Percentiles rank a stretch among this genome's conserved stretches.
Evolutionary conservation across 2,329 filamentous ascomycete genomes (phyloP).

Genomic region (Exophiala xenobiotica): DNA sequence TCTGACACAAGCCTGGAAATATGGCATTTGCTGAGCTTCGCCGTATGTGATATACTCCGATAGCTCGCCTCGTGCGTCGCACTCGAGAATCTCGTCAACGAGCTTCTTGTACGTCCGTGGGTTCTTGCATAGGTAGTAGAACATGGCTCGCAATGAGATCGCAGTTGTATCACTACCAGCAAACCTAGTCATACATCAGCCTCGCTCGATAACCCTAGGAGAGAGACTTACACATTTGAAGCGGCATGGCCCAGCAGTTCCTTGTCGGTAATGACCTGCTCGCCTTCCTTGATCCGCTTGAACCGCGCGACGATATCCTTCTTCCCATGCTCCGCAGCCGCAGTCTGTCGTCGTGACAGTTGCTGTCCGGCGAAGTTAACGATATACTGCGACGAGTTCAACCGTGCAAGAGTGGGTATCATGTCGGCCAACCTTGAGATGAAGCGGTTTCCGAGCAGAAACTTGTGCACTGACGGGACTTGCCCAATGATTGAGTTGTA

Average conservation of each 20-base stretch:
- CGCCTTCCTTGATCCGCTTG: conserved; percentile 18
- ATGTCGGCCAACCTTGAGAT: conserved; percentile 13
- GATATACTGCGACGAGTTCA: conserved; percentile 20
- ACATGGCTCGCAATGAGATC: conserved; percentile 30
- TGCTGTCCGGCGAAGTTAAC: conserved; percentile 24
- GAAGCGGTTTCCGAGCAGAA: conserved; percentile 14
- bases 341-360: conserved; percentile 12
- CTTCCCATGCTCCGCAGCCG: conserved; percentile 10
- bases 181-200: conserved; percentile 12
- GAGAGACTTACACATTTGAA: conserved; percentile 20
- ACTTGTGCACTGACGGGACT: conserved; percentile 17
- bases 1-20: conserved; percentile 37
- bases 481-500: conserved; percentile 25
- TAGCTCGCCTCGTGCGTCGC: conserved; percentile 15
- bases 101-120: conserved; percentile 16
- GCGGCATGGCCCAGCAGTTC: conserved; percentile 22
- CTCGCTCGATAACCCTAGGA: background rate
- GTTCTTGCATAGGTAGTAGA: conserved; percentile 51
- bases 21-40: conserved; percentile 36
- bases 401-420: conserved; percentile 17
- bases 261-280: conserved; percentile 21
- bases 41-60: conserved; percentile 22
- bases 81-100: conserved; percentile 19
- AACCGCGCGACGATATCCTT: conserved; percentile 23
- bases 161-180: conserved; percentile 26